phyloP scores from a whole-genome alignment of 1,284 basidiomycete species.

The Boletus sp. region DNA sequence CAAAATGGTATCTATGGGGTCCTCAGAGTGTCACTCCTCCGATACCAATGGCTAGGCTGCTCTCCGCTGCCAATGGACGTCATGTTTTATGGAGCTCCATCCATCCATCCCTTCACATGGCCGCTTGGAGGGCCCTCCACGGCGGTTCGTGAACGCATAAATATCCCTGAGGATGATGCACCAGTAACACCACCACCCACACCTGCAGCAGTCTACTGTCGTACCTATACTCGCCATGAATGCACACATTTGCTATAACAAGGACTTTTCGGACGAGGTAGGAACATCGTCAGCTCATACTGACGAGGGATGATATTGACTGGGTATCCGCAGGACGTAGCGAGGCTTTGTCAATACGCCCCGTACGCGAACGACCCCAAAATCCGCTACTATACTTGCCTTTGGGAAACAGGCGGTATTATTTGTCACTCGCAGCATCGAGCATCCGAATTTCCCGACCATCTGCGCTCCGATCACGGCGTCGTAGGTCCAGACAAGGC shows the following conservation, averaged over 20 bases:
- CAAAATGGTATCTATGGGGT: slow-evolving; percentile 15
- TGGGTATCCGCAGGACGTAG: slow-evolving; percentile 9
- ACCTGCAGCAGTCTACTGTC: background rate
- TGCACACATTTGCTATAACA: slow-evolving; percentile 4
- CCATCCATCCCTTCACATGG: slow-evolving; percentile 13
- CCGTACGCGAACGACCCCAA: background rate
- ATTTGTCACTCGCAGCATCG: slow-evolving; percentile 10
- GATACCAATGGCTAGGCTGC: background rate
- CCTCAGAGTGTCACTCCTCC: background rate
- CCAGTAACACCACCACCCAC: slow-evolving; percentile 7
- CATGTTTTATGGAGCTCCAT: slow-evolving; percentile 15
- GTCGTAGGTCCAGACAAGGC: slow-evolving; percentile 18
- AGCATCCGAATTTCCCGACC: slow-evolving; percentile 19
- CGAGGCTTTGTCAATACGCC: slow-evolving; percentile 2
- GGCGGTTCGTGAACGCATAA: slow-evolving; percentile 14
- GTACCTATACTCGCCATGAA: slow-evolving; percentile 8
- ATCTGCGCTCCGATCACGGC: slow-evolving; percentile 25
- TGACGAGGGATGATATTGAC: slow-evolving; percentile 5
- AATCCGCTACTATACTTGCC: slow-evolving; percentile 14
- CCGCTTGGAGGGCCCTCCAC: slow-evolving; percentile 25
- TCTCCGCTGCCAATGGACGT: background rate
- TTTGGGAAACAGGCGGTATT: slow-evolving; percentile 5
- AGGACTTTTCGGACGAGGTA: slow-evolving; percentile 19
- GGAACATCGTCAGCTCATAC: background rate
- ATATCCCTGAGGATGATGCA: slow-evolving; percentile 17